Percentiles rank a stretch among this genome's conserved stretches.
phyloP scores from a whole-genome alignment of 2,329 filamentous ascomycete genomes.

The Lasiodiplodia theobromae region DNA sequence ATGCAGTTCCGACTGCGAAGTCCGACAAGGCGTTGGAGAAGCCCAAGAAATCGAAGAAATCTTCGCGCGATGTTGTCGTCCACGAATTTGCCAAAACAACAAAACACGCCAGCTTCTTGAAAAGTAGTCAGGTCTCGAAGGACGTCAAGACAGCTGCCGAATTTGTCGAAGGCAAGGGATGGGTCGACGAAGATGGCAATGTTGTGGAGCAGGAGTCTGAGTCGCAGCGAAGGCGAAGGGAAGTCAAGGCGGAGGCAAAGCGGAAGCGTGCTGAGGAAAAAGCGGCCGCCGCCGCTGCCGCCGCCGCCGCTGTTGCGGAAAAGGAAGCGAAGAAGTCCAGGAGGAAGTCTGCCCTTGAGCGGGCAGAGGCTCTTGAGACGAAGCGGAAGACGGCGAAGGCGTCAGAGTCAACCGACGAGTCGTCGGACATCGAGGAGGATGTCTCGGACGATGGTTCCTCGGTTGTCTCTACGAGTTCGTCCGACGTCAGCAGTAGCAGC shows the following conservation, averaged over 20 bases:
- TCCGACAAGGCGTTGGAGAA: conserved; percentile 40
- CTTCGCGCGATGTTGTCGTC: conserved; percentile 66
- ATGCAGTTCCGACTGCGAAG: conserved; percentile 49
- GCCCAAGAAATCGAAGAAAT: conserved; percentile 56
- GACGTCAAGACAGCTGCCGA: conserved; percentile 61
- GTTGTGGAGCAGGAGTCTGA: conserved; percentile 68
- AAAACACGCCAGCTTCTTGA: conserved; percentile 83
- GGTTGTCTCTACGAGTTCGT: conserved; percentile 46
- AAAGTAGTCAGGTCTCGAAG: conserved; percentile 58
- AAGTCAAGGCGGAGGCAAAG: conserved; percentile 28
- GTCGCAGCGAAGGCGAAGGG: conserved; percentile 27
- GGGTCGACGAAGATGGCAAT: conserved; percentile 81
- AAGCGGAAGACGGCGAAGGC: conserved; percentile 10
- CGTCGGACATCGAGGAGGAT: conserved; percentile 16
- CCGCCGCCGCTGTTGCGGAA: not conserved
- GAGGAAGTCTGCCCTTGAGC: conserved; percentile 13
- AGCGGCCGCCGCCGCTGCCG: not conserved
- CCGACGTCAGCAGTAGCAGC: conserved; percentile 37
- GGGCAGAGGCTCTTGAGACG: conserved; percentile 19
- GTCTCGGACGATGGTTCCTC: conserved; percentile 39
- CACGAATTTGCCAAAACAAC: conserved; percentile 90
- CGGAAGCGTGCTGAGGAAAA: conserved; percentile 18
- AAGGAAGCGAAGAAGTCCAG: conserved; percentile 32
- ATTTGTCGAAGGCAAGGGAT: conserved; percentile 85
- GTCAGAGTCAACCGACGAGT: not conserved